phyloP scores from a whole-genome alignment of 2,329 filamentous ascomycete genomes.

The Dothideomycetes sp. region DNA sequence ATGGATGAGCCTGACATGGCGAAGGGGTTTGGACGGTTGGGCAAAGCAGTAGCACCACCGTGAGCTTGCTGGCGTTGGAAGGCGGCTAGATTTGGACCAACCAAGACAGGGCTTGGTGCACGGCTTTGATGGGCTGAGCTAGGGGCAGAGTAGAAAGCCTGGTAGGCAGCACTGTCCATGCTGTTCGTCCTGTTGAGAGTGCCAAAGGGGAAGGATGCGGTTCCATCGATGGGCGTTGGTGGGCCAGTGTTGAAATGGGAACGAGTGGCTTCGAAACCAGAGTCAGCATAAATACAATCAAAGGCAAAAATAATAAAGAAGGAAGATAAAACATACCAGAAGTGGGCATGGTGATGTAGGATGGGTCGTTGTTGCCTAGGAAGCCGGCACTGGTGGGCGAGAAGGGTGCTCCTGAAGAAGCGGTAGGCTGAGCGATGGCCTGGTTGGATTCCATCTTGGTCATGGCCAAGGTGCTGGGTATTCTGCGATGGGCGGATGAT shows the following conservation, averaged over 20 bases:
- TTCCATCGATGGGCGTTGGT: constrained; percentile 56
- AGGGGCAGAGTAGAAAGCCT: constrained; percentile 59
- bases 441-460: constrained; percentile 60
- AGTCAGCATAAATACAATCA: neutral
- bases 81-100: constrained; percentile 26
- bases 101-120: constrained; percentile 59
- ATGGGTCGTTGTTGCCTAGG: constrained; percentile 11
- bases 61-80: constrained; percentile 24
- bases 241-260: constrained; percentile 49
- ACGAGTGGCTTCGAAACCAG: constrained; percentile 4
- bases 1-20: constrained; percentile 11
- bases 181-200: constrained; percentile 16
- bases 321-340: neutral
- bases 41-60: constrained; percentile 10
- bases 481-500: constrained; percentile 40
- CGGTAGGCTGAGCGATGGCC: constrained; percentile 21
- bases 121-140: constrained; percentile 66
- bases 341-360: constrained; percentile 16
- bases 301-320: neutral
- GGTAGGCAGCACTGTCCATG: constrained; percentile 54
- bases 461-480: constrained; percentile 71
- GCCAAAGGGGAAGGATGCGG: constrained; percentile 41
- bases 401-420: constrained; percentile 28
- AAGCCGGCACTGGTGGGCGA: constrained; percentile 33
- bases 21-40: constrained; percentile 14